Base-by-base conservation (phyloP, 441 rosid genomes). In the Arabidopsis lyrata region DNA sequence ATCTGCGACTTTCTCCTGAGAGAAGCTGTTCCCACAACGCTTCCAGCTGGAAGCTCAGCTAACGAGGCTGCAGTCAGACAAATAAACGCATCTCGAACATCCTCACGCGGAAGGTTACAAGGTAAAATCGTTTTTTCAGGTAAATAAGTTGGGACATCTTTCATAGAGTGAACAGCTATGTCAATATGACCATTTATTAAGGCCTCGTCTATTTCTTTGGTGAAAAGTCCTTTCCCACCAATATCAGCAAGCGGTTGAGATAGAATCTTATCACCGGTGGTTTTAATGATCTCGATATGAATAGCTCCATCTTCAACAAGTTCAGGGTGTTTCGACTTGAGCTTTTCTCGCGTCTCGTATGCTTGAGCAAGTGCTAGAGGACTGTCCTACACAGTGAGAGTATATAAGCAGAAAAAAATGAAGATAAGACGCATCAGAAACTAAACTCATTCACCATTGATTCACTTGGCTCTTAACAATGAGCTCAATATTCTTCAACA, bases 351-450 rank as follows among this genome's bases (percentile, higher is more conserved):
- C 5, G 99, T 95, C 86, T 95, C 96, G 32, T 89, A 83, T 68
- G 99, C 98, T 78, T 95, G 98, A 66, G 99, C 98, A 73, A 95
- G 96, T 50, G 98, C 99, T 54, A 95, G 81, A 12, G 99, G 99
- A 82, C 99, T 95, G 88, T 70, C 85, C 85, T 77, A 78, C 73
- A 83, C 32, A 70, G 55, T 54, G 65, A 53, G 80, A 75, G 65
- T 75, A 71, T 24, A 72, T 84, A 79, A 84, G 81, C 47, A 70
- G 55, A 80, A 38, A 72, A 52, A 8, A 6, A 64, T 77, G 45
- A 63, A 63, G 58, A 61, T 54, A 65, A 22, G 29, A 32, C 47
- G 1, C 32, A 68, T 36, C 66, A 61, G 36, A 75, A 36, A 27
- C 53, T 63, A 24, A 36, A 56, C 38, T 60, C 12, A 57, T 63